Conservation (phyloP, 306 rosid genomes). For the Cicer judaicum region DNA sequence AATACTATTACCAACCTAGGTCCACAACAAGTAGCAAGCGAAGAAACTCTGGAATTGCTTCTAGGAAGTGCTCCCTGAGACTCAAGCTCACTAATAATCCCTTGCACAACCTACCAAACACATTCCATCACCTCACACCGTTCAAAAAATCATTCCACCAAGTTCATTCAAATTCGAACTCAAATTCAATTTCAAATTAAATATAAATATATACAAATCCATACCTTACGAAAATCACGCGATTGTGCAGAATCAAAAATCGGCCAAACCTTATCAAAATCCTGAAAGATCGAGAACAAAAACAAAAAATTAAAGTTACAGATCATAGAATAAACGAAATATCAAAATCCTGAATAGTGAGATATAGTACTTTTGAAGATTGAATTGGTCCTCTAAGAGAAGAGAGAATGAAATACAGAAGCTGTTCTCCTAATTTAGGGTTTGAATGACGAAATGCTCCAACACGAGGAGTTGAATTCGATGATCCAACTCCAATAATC, state of each 20-base stretch:
- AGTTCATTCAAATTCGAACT: conserved; percentile 20
- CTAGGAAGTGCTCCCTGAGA: conserved; percentile 99
- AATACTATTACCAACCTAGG: conserved; percentile 72
- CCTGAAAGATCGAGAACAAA: conserved; percentile 61
- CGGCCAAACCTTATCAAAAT: conserved; percentile 99
- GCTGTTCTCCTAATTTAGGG: conserved; percentile 98
- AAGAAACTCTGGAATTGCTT: conserved; percentile 98
- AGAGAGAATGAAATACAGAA: conserved; percentile 89
- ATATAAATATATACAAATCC: background rate
- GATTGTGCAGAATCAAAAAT: conserved; percentile 96
- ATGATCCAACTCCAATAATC: conserved; percentile 82
- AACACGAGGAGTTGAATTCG: conserved; percentile 83
- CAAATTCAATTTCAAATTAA: background rate
- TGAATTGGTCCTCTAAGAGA: conserved; percentile 95
- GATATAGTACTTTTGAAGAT: conserved; percentile 71
- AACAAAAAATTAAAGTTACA: background rate
- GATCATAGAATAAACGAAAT: conserved; percentile 15
- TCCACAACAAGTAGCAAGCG: conserved; percentile 98
- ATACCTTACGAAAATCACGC: conserved; percentile 95
- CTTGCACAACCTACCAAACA: conserved; percentile 83
- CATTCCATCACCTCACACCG: conserved; percentile 34
- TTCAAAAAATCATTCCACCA: conserved; percentile 23
- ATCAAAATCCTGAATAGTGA: background rate
- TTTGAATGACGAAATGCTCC: conserved; percentile 97
- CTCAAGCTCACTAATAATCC: conserved; percentile 95